Conservation (phyloP, 2,329 filamentous ascomycete species). For the Alternaria sp. region DNA sequence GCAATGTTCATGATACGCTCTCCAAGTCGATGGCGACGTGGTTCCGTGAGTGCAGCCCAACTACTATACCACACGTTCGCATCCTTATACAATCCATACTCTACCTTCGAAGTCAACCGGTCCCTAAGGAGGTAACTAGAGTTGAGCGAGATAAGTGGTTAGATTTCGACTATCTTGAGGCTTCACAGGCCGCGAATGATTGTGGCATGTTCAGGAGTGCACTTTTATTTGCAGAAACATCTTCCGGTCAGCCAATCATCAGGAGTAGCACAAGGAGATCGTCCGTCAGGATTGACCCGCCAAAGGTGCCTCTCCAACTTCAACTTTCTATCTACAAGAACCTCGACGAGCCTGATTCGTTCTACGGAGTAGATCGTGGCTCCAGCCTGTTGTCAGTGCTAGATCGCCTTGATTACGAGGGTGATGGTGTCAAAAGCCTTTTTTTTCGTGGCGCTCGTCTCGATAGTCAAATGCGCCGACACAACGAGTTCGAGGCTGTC, state of each 20-base stretch:
- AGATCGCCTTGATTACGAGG: constrained; percentile 86
- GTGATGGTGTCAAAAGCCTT: constrained; percentile 83
- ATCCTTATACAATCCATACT: constrained; percentile 81
- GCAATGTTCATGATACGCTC: constrained; percentile 64
- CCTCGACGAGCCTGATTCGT: constrained; percentile 94
- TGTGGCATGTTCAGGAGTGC: constrained; percentile 91
- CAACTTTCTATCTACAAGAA: constrained; percentile 86
- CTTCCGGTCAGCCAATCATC: constrained; percentile 61
- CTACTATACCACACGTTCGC: constrained; percentile 69
- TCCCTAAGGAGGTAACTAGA: constrained; percentile 78
- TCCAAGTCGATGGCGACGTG: constrained; percentile 72
- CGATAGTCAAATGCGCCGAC: constrained; percentile 78
- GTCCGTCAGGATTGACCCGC: constrained; percentile 59
- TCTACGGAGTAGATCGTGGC: constrained; percentile 86
- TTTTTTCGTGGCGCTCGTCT: constrained; percentile 91
- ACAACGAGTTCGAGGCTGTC: constrained; percentile 62
- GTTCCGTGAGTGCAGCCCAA: constrained; percentile 61
- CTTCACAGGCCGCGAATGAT: constrained; percentile 73
- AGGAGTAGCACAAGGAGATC: constrained; percentile 69
- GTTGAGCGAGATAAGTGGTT: constrained; percentile 85
- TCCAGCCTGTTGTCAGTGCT: constrained; percentile 80
- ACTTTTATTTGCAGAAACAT: constrained; percentile 81
- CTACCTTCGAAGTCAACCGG: constrained; percentile 83
- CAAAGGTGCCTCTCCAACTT: constrained; percentile 66
- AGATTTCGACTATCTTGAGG: constrained; percentile 76